A percentile compares a stretch with the other conserved stretches of the same genome.
Conservation (phyloP, 805 yeast genomes). For the Kuraishia piskuri region DNA sequence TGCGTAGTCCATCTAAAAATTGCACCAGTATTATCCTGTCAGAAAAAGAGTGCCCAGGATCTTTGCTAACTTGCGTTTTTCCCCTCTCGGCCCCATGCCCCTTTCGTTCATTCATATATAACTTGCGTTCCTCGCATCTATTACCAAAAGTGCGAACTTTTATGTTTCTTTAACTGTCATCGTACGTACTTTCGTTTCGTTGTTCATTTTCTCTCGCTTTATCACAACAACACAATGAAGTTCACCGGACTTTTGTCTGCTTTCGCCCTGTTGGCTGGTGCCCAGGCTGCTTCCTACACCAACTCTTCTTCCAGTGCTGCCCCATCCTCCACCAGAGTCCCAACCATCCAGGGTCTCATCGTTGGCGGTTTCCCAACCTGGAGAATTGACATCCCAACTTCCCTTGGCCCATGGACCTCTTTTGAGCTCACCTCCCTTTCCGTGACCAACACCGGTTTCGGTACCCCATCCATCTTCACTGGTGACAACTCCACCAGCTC, state of each 20-base stretch:
- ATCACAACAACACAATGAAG: constrained; percentile 9
- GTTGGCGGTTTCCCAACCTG: constrained; percentile 13
- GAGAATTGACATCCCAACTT: constrained; percentile 12
- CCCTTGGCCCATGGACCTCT: background rate
- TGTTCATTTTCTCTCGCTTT: background rate
- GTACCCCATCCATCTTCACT: background rate
- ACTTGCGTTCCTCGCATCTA: background rate
- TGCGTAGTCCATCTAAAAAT: background rate
- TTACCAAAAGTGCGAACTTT: too few relatives aligned
- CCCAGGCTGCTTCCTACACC: constrained; percentile 11
- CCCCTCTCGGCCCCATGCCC: background rate
- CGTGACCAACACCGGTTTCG: background rate
- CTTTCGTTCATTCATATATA: background rate
- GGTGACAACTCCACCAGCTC: constrained; percentile 1
- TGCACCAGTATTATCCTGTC: background rate
- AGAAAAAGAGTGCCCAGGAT: background rate
- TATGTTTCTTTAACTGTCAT: background rate
- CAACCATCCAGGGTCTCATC: constrained; percentile 10
- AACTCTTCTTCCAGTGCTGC: constrained; percentile 12
- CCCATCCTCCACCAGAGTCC: constrained; percentile 6
- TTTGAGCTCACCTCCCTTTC: constrained; percentile 1
- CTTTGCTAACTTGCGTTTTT: background rate
- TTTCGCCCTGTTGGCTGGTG: constrained; percentile 10
- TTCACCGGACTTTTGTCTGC: constrained; percentile 9
- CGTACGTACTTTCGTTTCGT: background rate